Base-by-base conservation (phyloP, 352 stramenopile species). In the Peronospora tabacina region DNA sequence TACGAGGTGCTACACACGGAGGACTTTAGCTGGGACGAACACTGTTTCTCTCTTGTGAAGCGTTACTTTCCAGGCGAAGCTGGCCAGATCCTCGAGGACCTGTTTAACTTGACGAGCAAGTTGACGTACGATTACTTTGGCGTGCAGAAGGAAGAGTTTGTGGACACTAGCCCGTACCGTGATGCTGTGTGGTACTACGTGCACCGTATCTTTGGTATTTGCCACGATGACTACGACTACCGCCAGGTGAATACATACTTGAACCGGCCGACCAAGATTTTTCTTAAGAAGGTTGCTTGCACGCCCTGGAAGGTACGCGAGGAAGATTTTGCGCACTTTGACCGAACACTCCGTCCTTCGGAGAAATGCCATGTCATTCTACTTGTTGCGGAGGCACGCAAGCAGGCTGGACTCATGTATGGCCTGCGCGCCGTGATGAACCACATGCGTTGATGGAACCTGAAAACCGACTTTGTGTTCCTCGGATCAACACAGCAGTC, bases 201-300 rank as follows among this genome's bases (percentile, higher is more conserved):
- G 13, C 82, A 91, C 52, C 80, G 82, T 47, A 87, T 91, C 58
- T 90, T 91, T 29, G 82, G 82, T 33, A 94, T 94, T 58, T 92
- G 80, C 57, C 78, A 93, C 60, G 82, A 93, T 39, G 82, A 91
- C 60, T 93, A 93, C 49, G 79, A 93, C 61, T 93, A 93, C 58
- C 64, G 72, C 30, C 79, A 87, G 50, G 76, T 93, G 17, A 91
- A 91, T 52, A 68, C 72, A 44, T 90, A 77, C 39, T 45, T 93
- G 39, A 90, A 90, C 57, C 77, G 78, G 2, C 80, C 82, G 35
- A 91, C 79, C 19, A 93, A 93, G 64, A 83, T 87, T 16, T 93
- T 91, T 45, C 66, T 93, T 29, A 90, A 90, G 44, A 93, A 91
- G 44, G 81, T 90, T 29, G 80, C 80, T 11, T 93, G 82, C 45